Evolutionary conservation across 371 early-diverging fungal genomes (phyloP).

Genomic region (Mucor sp.): DNA sequence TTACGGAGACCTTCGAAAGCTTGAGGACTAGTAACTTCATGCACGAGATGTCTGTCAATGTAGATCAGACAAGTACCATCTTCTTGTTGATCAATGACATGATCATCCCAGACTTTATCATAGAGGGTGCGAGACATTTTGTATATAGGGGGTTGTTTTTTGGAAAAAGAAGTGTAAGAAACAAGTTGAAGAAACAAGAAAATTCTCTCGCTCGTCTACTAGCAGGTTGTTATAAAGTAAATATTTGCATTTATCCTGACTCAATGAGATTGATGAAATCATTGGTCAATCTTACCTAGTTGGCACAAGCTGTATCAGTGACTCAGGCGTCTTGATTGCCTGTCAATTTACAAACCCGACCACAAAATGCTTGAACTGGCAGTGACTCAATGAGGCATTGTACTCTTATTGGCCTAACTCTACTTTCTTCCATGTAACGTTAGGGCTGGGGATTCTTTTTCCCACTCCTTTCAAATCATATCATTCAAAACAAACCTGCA

Average conservation of each 20-base stretch:
- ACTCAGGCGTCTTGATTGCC: slow-evolving; percentile 17
- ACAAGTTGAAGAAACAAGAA: slow-evolving; percentile 9
- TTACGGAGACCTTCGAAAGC: slow-evolving; percentile 72
- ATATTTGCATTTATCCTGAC: slow-evolving; percentile 25
- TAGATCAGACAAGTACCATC: slow-evolving; percentile 69
- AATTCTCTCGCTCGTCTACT: not conserved
- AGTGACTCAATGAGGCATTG: slow-evolving; percentile 8
- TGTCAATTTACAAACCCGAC: slow-evolving; percentile 23
- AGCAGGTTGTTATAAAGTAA: slow-evolving; percentile 5
- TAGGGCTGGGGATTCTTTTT: slow-evolving; percentile 6
- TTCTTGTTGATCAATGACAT: slow-evolving; percentile 47
- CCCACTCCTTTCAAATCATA: not conserved
- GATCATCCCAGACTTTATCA: slow-evolving; percentile 55
- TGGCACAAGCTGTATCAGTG: not conserved
- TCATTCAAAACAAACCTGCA: not conserved
- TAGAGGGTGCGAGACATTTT: slow-evolving; percentile 56
- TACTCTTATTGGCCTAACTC: slow-evolving; percentile 1
- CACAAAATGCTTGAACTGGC: not conserved
- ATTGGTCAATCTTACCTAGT: slow-evolving; percentile 13
- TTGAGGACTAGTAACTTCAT: slow-evolving; percentile 70
- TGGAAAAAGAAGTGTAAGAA: slow-evolving; percentile 14
- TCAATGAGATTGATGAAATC: slow-evolving; percentile 3
- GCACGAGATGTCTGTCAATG: slow-evolving; percentile 73
- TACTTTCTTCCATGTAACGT: not conserved
- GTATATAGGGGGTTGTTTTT: not conserved